Base-by-base conservation (phyloP, 2,329 filamentous ascomycete genomes). In the Pezicula carpinea region DNA sequence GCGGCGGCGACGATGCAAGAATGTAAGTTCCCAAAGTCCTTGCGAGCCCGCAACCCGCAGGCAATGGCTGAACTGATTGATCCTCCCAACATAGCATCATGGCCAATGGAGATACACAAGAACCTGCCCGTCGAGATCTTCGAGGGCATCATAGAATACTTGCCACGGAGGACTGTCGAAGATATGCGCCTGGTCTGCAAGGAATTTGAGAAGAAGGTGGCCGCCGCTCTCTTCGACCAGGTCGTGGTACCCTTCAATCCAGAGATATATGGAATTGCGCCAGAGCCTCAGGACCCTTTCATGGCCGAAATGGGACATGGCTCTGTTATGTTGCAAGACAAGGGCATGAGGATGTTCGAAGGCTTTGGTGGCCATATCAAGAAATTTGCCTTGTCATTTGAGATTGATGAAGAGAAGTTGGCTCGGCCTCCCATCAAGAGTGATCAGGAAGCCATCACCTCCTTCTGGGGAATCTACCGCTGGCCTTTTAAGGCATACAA, bases 301-400 rank as follows among this genome's bases (percentile, higher is more conserved):
- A 23, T 26, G n/a, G 19, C 22, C 14, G 11, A 7, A 43, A 48
- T 23, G 51, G 51, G 14, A 18, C 52, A 51, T 22, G 56, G 56
- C n/a, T 53, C 59, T 14, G 52, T 63, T 14, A 59, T 62, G 54
- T 41, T 64, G 39, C 61, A 63, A 42, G 60, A 64, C 55, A 73
- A 74, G 47, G 80, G 80, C 29, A 75, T 83, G 59, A 71, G 77
- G 49, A 75, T 85, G 26, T 83, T 85, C 54, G 65, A 79, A 53
- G 73, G 74, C 14, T 83, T 85, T 61, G 80, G 79, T 10, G 66
- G 68, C 23, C 74, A 80, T 46, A 83, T 88, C 47, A 67, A 69
- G 22, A 75, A 74, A 44, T 86, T 85, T 57, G 84, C 81, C 5
- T 76, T 89, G 59, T 81, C 80, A 19, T 80, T 87, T 51, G 83